These are phyloP conservation scores for Xylaria curta DNA, from an alignment of 495 filamentous ascomycete species.

Conservation along the genomic window DNA sequence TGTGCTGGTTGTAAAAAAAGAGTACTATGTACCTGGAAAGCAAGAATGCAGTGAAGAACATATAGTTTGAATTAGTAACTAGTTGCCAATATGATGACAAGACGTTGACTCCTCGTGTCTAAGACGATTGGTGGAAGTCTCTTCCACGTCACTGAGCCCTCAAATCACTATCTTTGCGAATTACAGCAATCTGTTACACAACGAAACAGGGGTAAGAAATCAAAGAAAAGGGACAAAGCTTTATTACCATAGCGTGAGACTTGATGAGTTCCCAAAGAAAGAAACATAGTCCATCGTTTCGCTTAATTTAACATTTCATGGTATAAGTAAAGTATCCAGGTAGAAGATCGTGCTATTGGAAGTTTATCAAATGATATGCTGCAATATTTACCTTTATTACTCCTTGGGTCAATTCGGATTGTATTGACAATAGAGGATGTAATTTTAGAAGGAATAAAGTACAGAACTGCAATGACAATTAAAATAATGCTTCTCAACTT, in stretches of 20 bases:
- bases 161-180: not conserved
- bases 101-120: not conserved
- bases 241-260: not conserved
- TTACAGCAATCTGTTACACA: not conserved
- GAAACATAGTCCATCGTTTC: too few species aligned
- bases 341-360: too few species aligned
- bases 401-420: too few species aligned
- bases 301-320: too few species aligned
- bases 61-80: not conserved
- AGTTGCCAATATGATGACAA: not conserved
- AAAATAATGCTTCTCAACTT: too few species aligned
- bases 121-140: not conserved
- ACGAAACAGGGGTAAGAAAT: not conserved
- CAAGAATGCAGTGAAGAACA: not conserved
- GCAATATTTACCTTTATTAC: too few species aligned
- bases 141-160: not conserved
- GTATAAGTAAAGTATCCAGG: too few species aligned
- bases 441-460: too few species aligned
- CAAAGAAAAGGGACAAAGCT: conserved; percentile 1
- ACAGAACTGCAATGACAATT: too few species aligned
- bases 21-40: not conserved
- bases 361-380: too few species aligned
- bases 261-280: not conserved
- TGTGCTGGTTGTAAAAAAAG: not conserved
- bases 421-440: too few species aligned